phyloP scores from a whole-genome alignment of 139 green algal species.

The Medakamo hakoo region DNA sequence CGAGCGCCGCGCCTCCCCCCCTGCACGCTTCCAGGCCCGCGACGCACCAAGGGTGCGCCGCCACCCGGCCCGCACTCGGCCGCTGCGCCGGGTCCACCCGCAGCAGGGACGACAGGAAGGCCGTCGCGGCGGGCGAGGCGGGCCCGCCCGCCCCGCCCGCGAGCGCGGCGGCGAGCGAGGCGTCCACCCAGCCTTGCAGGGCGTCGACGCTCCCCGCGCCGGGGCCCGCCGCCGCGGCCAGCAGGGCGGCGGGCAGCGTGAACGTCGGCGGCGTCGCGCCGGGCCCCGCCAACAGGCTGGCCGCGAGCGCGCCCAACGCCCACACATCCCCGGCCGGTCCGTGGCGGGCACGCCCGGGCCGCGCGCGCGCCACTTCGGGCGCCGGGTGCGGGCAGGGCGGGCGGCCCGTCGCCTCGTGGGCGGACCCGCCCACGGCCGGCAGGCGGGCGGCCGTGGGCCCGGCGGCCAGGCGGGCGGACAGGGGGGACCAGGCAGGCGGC shows the following conservation, averaged over 20 bases:
- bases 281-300: not conserved
- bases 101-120: constrained; percentile 1
- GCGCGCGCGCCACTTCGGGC: not conserved
- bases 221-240: not conserved
- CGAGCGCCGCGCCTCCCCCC: no score
- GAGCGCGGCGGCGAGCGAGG: not conserved
- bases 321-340: not conserved
- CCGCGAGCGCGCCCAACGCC: not conserved
- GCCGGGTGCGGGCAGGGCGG: not conserved
- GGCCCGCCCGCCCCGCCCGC: not conserved
- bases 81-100: constrained; percentile 8
- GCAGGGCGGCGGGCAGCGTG: not conserved
- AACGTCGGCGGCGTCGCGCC: not conserved
- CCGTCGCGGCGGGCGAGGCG: not conserved
- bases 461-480: no score
- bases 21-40: no score
- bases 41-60: no score
- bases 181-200: not conserved
- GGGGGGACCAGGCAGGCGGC: no score
- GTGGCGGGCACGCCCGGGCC: not conserved
- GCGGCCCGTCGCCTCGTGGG: no score
- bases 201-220: not conserved
- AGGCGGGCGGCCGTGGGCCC: no score
- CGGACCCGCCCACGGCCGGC: not conserved
- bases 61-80: not conserved